A percentile compares a stretch with the other conserved stretches of the same genome.
Evolutionary conservation across 2,329 filamentous ascomycete species (phyloP).

Genomic region (Verticillium isaacii): DNA sequence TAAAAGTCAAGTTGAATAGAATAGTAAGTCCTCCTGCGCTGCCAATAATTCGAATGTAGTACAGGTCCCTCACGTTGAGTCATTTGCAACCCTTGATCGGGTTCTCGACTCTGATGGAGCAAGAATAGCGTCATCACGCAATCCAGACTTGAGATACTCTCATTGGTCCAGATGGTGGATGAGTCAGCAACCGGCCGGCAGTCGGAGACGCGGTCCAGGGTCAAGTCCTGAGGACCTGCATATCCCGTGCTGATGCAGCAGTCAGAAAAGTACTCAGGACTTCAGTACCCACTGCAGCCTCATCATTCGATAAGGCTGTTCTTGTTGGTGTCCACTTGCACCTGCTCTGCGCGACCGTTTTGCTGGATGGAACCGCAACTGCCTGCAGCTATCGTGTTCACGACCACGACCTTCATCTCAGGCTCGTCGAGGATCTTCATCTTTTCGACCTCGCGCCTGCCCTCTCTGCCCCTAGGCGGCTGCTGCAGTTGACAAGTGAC

Average conservation of each 20-base stretch:
- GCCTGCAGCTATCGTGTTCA: neutral
- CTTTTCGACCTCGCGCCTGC: neutral
- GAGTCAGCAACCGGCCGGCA: neutral
- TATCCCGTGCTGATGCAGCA: neutral
- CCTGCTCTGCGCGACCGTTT: neutral
- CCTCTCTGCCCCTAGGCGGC: neutral
- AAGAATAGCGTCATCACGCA: conserved; percentile 1
- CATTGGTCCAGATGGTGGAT: neutral
- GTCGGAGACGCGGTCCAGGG: neutral
- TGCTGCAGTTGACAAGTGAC: neutral
- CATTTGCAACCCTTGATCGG: neutral
- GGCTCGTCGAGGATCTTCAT: neutral
- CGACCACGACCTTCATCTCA: neutral
- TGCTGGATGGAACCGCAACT: neutral
- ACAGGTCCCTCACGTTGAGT: neutral
- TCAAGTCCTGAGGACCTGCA: neutral
- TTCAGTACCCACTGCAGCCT: neutral
- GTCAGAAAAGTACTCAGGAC: neutral
- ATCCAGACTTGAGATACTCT: neutral
- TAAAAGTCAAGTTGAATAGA: neutral
- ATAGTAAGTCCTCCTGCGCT: neutral
- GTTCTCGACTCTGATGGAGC: neutral
- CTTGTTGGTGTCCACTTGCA: neutral
- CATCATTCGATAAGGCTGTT: neutral
- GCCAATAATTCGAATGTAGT: neutral